A percentile compares a stretch with the other conserved stretches of the same genome.
Conservation (phyloP, 2,329 filamentous ascomycete genomes). For the Sarocladium kiliense region DNA sequence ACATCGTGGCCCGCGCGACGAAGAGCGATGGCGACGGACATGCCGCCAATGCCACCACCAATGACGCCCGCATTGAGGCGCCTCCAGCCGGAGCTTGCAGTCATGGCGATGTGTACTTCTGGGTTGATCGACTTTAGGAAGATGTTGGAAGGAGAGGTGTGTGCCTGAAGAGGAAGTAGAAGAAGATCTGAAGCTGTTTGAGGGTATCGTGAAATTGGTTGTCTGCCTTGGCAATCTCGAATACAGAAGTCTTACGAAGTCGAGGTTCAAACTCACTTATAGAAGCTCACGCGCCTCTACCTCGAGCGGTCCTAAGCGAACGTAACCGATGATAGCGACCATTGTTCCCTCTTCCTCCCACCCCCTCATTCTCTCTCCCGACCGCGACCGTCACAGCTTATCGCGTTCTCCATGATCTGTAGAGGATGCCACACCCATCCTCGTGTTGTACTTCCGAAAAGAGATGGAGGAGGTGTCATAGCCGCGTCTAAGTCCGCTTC, state of each 20-base stretch:
- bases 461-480: not conserved
- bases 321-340: slow-evolving; percentile 6
- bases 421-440: not conserved
- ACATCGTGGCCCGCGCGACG: slow-evolving; percentile 41
- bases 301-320: slow-evolving; percentile 4
- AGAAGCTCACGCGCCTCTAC: not conserved
- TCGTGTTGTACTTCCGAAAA: not conserved
- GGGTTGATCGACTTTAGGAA: not conserved
- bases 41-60: slow-evolving; percentile 44
- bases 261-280: slow-evolving; percentile 6
- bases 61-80: slow-evolving; percentile 38
- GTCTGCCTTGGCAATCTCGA: not conserved
- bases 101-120: not conserved
- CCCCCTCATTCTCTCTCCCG: not conserved
- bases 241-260: not conserved
- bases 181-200: not conserved
- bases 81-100: slow-evolving; percentile 30
- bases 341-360: not conserved
- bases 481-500: slow-evolving; percentile 6
- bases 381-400: not conserved
- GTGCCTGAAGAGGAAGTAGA: not conserved
- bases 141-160: not conserved
- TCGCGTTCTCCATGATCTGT: not conserved
- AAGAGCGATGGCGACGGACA: slow-evolving; percentile 40
- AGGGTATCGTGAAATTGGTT: not conserved